phyloP scores from a whole-genome alignment of 805 yeast species.

The Suhomyces faveliae region DNA sequence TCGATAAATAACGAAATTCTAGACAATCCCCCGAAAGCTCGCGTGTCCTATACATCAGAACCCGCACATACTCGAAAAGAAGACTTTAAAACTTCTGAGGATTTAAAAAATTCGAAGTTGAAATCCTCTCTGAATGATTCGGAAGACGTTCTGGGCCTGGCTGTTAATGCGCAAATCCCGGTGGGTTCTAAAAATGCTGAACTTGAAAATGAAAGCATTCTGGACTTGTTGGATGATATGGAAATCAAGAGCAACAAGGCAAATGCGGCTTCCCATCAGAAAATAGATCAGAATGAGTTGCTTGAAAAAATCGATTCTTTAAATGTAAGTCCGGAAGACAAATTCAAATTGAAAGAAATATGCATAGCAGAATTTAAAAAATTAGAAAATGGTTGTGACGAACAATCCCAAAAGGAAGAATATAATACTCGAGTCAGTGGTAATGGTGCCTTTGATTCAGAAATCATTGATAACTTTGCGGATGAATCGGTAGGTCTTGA shows the following conservation, averaged over 20 bases:
- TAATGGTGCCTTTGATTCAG: constrained; percentile 3
- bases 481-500: constrained; percentile 3
- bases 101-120: neutral
- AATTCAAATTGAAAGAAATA: constrained; percentile 23
- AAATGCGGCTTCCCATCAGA: neutral
- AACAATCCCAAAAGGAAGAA: constrained; percentile 13
- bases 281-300: constrained; percentile 18
- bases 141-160: neutral
- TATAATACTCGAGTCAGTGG: neutral
- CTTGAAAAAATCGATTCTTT: constrained; percentile 26
- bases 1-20: constrained; percentile 23
- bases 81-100: neutral
- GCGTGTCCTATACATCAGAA: neutral
- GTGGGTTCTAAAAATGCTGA: neutral
- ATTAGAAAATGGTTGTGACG: constrained; percentile 8
- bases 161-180: neutral
- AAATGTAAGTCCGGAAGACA: constrained; percentile 28
- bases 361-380: constrained; percentile 20
- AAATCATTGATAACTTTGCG: neutral
- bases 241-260: constrained; percentile 15
- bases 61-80: neutral
- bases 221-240: constrained; percentile 29
- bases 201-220: constrained; percentile 7
- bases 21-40: neutral
- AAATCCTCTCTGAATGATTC: neutral